Conservation (phyloP, 257 asterid genomes). For the Coffea canephora region DNA sequence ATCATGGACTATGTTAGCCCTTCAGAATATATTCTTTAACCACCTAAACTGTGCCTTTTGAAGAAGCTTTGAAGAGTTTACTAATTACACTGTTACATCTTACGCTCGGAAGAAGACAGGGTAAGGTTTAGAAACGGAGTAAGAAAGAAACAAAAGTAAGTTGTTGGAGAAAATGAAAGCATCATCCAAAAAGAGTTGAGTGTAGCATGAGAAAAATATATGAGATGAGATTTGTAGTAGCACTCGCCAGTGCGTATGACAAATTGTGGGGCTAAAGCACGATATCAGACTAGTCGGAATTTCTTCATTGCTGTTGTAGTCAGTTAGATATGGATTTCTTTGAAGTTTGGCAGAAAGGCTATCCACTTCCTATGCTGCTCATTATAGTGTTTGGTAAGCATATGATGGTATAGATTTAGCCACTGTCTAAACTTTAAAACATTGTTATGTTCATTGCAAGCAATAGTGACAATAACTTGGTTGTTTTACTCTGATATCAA, state of each 20-base stretch:
- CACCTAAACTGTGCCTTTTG: not conserved
- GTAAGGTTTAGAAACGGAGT: constrained; percentile 1
- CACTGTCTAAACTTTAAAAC: not conserved
- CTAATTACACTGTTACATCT: not conserved
- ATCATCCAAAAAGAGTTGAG: not conserved
- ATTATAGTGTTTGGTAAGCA: not conserved
- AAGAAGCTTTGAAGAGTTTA: too few species aligned
- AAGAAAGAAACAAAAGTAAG: not conserved
- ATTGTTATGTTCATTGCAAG: not conserved
- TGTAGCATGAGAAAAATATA: not conserved
- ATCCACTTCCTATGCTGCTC: not conserved
- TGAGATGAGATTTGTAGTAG: not conserved
- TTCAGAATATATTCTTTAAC: too few species aligned
- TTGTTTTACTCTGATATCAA: not conserved
- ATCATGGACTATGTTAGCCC: not conserved
- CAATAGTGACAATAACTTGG: not conserved
- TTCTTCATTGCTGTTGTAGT: not conserved
- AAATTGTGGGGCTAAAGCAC: not conserved
- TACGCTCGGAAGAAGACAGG: not conserved
- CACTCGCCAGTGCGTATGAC: not conserved
- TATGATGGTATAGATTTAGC: not conserved
- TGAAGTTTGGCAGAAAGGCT: not conserved
- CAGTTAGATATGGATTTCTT: not conserved
- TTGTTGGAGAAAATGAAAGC: not conserved
- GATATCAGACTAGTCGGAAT: not conserved